Percentiles rank a stretch among this genome's conserved stretches.
Evolutionary conservation across 257 asterid species (phyloP).

Genomic region (Nicotiana benthamiana): DNA sequence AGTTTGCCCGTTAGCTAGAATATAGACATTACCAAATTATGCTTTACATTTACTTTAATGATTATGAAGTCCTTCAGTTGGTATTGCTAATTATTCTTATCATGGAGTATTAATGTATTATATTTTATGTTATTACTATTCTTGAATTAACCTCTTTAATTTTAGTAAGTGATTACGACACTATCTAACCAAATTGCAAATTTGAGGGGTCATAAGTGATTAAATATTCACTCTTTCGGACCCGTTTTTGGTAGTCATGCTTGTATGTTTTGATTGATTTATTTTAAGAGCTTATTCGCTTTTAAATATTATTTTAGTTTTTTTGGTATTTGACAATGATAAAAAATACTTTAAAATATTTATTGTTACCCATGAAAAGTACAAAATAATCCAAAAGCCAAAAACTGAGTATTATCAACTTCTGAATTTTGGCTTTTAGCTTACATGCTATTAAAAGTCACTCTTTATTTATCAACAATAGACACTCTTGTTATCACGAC

Average conservation of each 20-base stretch:
- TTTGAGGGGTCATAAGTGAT: not conserved
- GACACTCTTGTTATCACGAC: not conserved
- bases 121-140: not conserved
- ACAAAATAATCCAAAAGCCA: too few species aligned
- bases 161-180: not conserved
- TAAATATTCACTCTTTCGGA: not conserved
- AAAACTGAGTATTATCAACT: too few species aligned
- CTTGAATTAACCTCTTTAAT: not conserved
- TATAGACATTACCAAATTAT: not conserved
- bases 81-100: not conserved
- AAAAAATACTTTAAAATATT: too few species aligned
- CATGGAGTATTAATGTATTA: not conserved
- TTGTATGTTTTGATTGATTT: too few species aligned
- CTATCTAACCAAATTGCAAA: not conserved
- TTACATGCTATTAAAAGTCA: too few species aligned
- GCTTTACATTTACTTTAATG: not conserved
- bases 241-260: not conserved
- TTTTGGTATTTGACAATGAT: too few species aligned
- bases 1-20: not conserved
- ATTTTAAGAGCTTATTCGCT: too few species aligned
- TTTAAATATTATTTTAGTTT: too few species aligned
- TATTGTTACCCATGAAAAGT: too few species aligned
- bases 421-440: too few species aligned
- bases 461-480: not conserved
- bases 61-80: too few species aligned